Conservation (phyloP, 106 monocot genomes). For the Phalaenopsis aphrodite region DNA sequence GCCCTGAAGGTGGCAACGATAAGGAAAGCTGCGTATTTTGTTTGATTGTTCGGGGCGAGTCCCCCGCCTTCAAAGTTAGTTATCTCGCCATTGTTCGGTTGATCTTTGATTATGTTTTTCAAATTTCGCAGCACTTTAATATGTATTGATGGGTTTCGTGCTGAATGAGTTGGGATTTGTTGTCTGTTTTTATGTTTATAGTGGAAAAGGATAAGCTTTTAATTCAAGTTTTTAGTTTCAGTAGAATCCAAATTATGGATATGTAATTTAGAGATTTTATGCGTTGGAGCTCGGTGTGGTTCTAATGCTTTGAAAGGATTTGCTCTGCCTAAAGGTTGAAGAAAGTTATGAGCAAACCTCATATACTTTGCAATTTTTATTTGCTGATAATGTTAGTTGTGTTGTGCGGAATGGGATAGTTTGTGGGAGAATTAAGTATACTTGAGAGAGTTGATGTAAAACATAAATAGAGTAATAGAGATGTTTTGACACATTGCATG, state of each 20-base stretch:
- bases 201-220: background rate
- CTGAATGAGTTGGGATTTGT: background rate
- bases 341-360: no score
- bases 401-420: background rate
- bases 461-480: no score
- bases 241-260: background rate
- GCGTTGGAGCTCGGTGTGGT: background rate
- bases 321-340: no score
- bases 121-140: background rate
- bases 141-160: background rate
- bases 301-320: no score
- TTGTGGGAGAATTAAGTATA: no score
- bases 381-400: background rate
- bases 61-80: slow-evolving; percentile 17
- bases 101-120: background rate
- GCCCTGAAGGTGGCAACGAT: background rate
- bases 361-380: background rate
- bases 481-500: no score
- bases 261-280: background rate
- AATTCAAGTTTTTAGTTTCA: background rate
- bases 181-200: background rate
- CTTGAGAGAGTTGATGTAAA: no score
- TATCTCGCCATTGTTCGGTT: background rate
- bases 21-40: slow-evolving; percentile 12
- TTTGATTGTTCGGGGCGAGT: slow-evolving; percentile 8